Evolutionary conservation across 2,329 filamentous ascomycete genomes (phyloP).

Genomic region (Xenoacremonium recifei): DNA sequence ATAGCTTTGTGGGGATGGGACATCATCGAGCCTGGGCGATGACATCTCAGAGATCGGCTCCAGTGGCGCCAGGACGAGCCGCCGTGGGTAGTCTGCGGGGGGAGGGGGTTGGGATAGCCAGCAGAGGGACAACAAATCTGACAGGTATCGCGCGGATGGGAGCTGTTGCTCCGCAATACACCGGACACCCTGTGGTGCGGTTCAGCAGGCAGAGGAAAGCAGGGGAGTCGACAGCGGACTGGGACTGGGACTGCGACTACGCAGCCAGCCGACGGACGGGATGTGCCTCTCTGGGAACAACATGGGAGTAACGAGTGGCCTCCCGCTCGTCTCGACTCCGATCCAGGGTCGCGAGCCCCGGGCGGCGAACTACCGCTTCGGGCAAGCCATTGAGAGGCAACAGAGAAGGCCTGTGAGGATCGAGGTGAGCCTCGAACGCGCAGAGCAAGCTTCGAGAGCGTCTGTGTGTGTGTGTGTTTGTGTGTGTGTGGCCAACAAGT

Average conservation of each 20-base stretch:
- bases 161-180: slow-evolving; percentile 17
- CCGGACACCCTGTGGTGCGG: background rate
- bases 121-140: slow-evolving; percentile 13
- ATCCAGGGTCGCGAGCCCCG: slow-evolving; percentile 7
- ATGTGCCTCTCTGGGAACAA: too few species aligned
- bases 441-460: too few species aligned
- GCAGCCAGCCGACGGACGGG: too few species aligned
- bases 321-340: slow-evolving; percentile 17
- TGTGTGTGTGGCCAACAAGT: too few species aligned
- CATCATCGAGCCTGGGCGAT: slow-evolving; percentile 8
- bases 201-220: too few species aligned
- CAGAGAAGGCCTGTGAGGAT: too few species aligned
- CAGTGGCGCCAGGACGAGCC: slow-evolving; percentile 1
- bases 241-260: too few species aligned
- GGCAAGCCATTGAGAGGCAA: background rate
- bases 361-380: slow-evolving; percentile 2
- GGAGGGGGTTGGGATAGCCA: slow-evolving; percentile 1
- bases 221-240: slow-evolving; percentile 20
- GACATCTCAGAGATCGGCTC: slow-evolving; percentile 10
- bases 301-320: too few species aligned
- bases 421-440: too few species aligned
- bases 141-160: slow-evolving; percentile 16
- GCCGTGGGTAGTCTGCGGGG: background rate
- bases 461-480: too few species aligned
- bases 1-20: slow-evolving; percentile 7